These are phyloP conservation scores for Camelina hispida DNA, from an alignment of 345 rosid species.

Conservation along the genomic window DNA sequence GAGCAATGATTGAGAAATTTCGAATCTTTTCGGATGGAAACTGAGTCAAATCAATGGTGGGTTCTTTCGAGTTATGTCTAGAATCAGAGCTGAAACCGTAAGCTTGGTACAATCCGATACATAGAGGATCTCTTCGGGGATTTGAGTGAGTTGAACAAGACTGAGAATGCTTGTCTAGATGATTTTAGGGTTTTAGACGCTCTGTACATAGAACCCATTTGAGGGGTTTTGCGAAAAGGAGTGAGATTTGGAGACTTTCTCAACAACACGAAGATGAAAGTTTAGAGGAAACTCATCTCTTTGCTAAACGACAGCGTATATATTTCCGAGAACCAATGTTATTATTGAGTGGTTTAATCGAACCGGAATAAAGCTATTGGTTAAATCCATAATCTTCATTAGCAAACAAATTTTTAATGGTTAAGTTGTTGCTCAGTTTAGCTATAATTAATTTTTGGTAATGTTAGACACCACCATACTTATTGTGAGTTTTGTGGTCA, in stretches of 20 bases:
- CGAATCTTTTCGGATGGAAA: slow-evolving; percentile 80
- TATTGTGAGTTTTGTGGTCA: background rate
- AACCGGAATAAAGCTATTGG: background rate
- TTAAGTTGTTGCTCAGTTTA: background rate
- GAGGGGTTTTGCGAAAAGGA: slow-evolving; percentile 46
- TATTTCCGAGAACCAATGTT: background rate
- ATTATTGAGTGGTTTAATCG: background rate
- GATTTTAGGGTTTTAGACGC: slow-evolving; percentile 61
- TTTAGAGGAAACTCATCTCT: background rate
- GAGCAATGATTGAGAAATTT: slow-evolving; percentile 96
- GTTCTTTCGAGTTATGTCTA: slow-evolving; percentile 53
- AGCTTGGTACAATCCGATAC: slow-evolving; percentile 34
- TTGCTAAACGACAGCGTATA: slow-evolving; percentile 10
- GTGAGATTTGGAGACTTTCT: slow-evolving; percentile 14
- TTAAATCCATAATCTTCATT: background rate
- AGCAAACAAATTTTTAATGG: background rate
- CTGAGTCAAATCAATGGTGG: slow-evolving; percentile 63
- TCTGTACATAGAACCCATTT: slow-evolving; percentile 63
- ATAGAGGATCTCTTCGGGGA: slow-evolving; percentile 26
- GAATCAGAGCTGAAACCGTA: slow-evolving; percentile 67
- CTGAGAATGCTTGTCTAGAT: slow-evolving; percentile 29
- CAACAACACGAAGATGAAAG: slow-evolving; percentile 13
- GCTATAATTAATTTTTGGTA: background rate
- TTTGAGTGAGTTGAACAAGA: slow-evolving; percentile 22
- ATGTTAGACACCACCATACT: too few species aligned